These are phyloP conservation scores for Catunica adiposa DNA, from an alignment of 2,329 filamentous ascomycete species.

Conservation along the genomic window DNA sequence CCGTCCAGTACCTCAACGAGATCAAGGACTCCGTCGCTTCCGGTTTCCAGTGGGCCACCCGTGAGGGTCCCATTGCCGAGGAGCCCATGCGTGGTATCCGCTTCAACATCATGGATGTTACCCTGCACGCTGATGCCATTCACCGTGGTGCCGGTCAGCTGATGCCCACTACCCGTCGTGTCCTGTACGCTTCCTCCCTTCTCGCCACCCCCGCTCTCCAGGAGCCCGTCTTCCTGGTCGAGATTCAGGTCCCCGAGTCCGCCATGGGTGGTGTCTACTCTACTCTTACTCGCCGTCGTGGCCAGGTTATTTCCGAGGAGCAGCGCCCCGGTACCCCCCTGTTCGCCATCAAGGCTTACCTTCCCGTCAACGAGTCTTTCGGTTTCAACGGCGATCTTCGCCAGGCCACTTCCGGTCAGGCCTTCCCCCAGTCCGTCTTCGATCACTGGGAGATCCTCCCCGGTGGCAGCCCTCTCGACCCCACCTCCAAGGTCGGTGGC, in stretches of 20 bases:
- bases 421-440: constrained; percentile 97
- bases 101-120: constrained; percentile 99
- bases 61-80: constrained; percentile 93
- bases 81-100: constrained; percentile 94
- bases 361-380: constrained; percentile 94
- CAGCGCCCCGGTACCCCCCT: constrained; percentile 97
- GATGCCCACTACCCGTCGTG: constrained; percentile 95
- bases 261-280: constrained; percentile 99
- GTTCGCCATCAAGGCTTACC: constrained; percentile 95
- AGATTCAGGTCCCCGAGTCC: constrained; percentile 96
- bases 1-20: constrained; percentile 99
- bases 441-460: constrained; percentile 96
- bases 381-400: constrained; percentile 98
- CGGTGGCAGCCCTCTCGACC: constrained; percentile 81
- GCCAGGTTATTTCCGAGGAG: constrained; percentile 97
- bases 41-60: constrained; percentile 98
- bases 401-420: constrained; percentile 83
- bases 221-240: constrained; percentile 97
- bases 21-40: constrained; percentile 99
- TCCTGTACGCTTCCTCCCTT: constrained; percentile 82
- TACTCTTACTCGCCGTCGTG: constrained; percentile 92
- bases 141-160: constrained; percentile 99
- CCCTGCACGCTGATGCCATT: constrained; percentile 97
- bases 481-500: constrained; percentile 62
- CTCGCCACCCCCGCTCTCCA: constrained; percentile 81